These are phyloP conservation scores for Termitomyces sp. DNA, from an alignment of 768 basidiomycete genomes.

Conservation along the genomic window DNA sequence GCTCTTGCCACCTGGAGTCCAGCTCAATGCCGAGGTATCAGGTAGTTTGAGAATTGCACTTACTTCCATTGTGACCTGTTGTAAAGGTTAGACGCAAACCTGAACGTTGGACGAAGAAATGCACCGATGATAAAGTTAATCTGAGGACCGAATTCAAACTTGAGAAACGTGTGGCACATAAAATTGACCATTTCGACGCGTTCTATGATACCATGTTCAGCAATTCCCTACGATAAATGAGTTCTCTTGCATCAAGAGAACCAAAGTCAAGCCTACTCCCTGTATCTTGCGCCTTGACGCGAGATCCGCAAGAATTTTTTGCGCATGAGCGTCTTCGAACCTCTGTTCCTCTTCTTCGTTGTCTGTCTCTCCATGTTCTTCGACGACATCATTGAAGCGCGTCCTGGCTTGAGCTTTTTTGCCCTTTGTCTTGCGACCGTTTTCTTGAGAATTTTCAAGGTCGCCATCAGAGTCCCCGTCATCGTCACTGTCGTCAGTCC, in stretches of 20 bases:
- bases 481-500: constrained; percentile 22
- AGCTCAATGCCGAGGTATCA: neutral
- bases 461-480: constrained; percentile 17
- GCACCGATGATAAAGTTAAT: constrained; percentile 96
- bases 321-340: constrained; percentile 60
- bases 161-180: constrained; percentile 90
- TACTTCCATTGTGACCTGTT: constrained; percentile 88
- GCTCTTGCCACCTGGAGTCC: constrained; percentile 81
- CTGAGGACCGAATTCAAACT: constrained; percentile 83
- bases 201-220: constrained; percentile 87
- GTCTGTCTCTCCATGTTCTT: constrained; percentile 27
- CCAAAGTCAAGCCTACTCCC: constrained; percentile 34
- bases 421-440: constrained; percentile 13
- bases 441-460: constrained; percentile 12
- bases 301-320: constrained; percentile 48
- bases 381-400: constrained; percentile 24
- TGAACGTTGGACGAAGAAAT: neutral
- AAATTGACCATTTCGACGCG: constrained; percentile 86
- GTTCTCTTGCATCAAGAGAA: constrained; percentile 1
- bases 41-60: neutral
- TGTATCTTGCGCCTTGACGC: constrained; percentile 40
- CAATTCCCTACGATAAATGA: constrained; percentile 49
- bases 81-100: neutral
- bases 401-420: constrained; percentile 25
- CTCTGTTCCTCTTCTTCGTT: constrained; percentile 55